These are phyloP conservation scores for Ailanthus altissimus DNA, from an alignment of 345 rosid species.

Conservation along the genomic window DNA sequence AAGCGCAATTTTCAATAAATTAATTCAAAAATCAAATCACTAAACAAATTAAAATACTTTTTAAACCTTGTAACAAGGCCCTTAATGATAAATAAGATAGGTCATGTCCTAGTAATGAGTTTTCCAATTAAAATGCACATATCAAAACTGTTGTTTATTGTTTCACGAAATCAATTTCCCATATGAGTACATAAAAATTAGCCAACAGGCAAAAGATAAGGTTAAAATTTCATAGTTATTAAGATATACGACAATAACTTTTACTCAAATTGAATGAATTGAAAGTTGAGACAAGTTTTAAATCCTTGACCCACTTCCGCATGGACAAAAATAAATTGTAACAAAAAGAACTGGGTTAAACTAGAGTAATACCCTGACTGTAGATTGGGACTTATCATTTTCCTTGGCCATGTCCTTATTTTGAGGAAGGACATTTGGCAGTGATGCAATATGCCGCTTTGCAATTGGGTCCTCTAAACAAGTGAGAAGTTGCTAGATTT, in stretches of 20 bases:
- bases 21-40: background rate
- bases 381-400: constrained; percentile 37
- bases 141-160: background rate
- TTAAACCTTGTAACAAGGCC: background rate
- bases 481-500: constrained; percentile 8
- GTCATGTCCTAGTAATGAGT: background rate
- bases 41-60: background rate
- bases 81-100: background rate
- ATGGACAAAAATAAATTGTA: constrained; percentile 1
- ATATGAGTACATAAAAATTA: background rate
- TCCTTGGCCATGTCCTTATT: constrained; percentile 35
- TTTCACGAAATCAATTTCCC: background rate
- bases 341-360: background rate
- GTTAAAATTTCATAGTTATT: background rate
- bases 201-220: background rate
- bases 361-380: constrained; percentile 41
- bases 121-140: background rate
- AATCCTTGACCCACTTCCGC: constrained; percentile 10
- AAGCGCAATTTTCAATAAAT: background rate
- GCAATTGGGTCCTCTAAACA: constrained; percentile 77
- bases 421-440: constrained; percentile 40
- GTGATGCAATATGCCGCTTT: constrained; percentile 49
- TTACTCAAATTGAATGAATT: background rate
- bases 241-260: background rate
- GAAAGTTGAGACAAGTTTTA: background rate